Base-by-base conservation (phyloP, 2,329 filamentous ascomycete species). In the Alternaria incomplexa region DNA sequence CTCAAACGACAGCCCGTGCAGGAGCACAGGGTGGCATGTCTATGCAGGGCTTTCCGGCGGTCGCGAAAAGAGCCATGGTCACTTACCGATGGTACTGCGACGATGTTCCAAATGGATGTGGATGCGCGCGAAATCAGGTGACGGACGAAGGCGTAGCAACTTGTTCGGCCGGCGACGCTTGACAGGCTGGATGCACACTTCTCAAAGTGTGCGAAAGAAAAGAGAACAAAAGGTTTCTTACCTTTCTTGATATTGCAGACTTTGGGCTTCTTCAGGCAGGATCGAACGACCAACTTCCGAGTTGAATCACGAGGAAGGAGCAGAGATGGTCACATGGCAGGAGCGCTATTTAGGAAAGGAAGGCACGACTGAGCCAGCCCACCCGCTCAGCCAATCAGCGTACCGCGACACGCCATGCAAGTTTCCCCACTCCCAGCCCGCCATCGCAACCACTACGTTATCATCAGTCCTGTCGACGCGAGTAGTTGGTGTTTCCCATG, bases 241-340 rank as follows among this genome's bases (percentile, higher is more conserved):
- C 60, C 63, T 48, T 51, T 56, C 63, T 48, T 55, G 28, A 26
- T 50, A 40, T 23, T 25, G 47, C 25, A 40, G 28, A 40, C 45
- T 32, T 28, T 12, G 26, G 30, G 51, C 25, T 40, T 46, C 32
- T 53, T 30, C 36, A 46, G 30, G 46, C 50, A 56, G 51, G 40
- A 48, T 36, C 32, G 47, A 62, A 45, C 55, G 43, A 46, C 15
- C 30, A 50, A 22, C 25, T 50, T 36, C 30, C 8, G 30, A 15
- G 32, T 36, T 59, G 63, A 54, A 63, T 65, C 63, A 65, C 63
- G 63, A 62, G 61, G 58, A 60, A 44, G 46, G 52, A 50, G 15
- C 25, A 22, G 25, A 58, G 59, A 62, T 46, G 60, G 50, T 63
- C 60, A 63, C 60, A 53, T 52, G 60, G 52, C 36, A 51, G 45